Conservation (phyloP, 228 moss, liverwort and hornwort genomes). For the Sphagnum fallax region DNA sequence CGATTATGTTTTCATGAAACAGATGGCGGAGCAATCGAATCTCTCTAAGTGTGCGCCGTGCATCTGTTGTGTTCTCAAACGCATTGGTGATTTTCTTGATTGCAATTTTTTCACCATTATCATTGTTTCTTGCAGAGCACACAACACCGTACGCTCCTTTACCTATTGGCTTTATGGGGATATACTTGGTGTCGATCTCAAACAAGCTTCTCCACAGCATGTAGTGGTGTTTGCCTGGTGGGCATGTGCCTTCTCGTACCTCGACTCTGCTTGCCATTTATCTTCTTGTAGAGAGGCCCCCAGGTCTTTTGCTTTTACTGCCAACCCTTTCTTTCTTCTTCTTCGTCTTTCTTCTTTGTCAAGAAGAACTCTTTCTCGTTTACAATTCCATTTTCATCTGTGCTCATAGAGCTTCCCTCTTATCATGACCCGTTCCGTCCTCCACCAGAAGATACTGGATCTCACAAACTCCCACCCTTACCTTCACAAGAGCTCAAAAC, state of each 20-base stretch:
- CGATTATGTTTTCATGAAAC: slow-evolving; percentile 95
- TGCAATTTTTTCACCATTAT: slow-evolving; percentile 79
- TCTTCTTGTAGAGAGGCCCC: too few species aligned
- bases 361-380: too few species aligned
- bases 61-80: slow-evolving; percentile 97
- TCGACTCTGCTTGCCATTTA: slow-evolving; percentile 89
- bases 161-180: slow-evolving; percentile 95
- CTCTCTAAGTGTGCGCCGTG: slow-evolving; percentile 85
- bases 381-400: too few species aligned
- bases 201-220: slow-evolving; percentile 90
- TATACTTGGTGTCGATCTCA: slow-evolving; percentile 94
- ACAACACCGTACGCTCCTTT: slow-evolving; percentile 99
- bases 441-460: too few species aligned
- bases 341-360: too few species aligned
- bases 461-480: too few species aligned
- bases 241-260: slow-evolving; percentile 84
- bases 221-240: slow-evolving; percentile 90
- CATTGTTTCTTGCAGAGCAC: slow-evolving; percentile 82
- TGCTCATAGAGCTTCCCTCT: too few species aligned
- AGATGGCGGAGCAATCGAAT: slow-evolving; percentile 87
- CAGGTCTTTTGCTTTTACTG: too few species aligned
- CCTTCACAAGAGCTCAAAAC: too few species aligned
- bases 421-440: too few species aligned
- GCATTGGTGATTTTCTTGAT: slow-evolving; percentile 99
- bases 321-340: too few species aligned